Conservation (phyloP, 2,329 filamentous ascomycete species). For the Aspergillus pseudoviridinutans region DNA sequence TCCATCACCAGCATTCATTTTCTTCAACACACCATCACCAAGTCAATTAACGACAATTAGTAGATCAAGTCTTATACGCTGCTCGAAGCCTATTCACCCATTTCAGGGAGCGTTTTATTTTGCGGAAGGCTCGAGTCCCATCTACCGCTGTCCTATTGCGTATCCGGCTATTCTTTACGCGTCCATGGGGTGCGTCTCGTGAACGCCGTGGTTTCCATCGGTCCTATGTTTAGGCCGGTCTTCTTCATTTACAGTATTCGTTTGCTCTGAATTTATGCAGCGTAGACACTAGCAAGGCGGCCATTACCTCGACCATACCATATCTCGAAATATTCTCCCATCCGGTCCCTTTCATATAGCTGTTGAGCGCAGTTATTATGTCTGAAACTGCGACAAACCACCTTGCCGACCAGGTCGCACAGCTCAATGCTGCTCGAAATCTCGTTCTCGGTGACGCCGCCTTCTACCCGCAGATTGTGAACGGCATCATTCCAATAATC, state of each 20-base stretch:
- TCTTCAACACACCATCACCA: neutral
- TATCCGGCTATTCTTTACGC: neutral
- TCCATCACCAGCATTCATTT: neutral
- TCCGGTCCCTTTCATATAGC: neutral
- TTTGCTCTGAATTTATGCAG: neutral
- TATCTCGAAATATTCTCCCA: neutral
- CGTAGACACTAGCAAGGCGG: neutral
- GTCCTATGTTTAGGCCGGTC: neutral
- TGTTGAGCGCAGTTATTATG: conserved; percentile 41
- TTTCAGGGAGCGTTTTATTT: neutral
- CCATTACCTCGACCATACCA: neutral
- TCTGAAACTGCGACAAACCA: conserved; percentile 50
- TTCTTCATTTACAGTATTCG: neutral
- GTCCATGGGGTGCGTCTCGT: neutral
- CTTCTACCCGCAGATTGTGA: conserved; percentile 88
- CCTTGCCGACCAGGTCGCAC: conserved; percentile 72
- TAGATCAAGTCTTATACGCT: neutral
- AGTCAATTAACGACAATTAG: neutral
- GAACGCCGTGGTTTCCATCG: neutral
- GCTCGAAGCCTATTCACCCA: neutral
- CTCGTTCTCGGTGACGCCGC: conserved; percentile 81
- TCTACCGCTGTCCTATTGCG: neutral
- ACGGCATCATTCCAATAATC: conserved; percentile 89
- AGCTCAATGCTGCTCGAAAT: conserved; percentile 85
- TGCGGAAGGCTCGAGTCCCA: neutral